Base-by-base conservation (phyloP, 1,284 basidiomycete species). In the Pyrrhoderma noxium region DNA sequence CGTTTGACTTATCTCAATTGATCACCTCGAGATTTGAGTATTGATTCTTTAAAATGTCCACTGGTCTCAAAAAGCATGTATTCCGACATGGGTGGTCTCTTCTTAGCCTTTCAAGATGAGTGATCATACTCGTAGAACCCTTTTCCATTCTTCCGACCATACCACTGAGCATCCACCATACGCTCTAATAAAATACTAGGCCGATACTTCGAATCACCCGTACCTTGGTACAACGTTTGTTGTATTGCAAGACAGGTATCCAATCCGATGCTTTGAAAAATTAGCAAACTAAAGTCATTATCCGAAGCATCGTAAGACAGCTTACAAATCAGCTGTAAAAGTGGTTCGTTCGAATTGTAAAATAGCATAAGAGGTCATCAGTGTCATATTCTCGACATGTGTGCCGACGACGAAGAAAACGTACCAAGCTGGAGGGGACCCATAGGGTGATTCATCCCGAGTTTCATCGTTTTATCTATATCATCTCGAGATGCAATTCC, bases 391-490 rank as follows among this genome's bases (percentile, higher is more conserved):
- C n/a, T n/a, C n/a, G n/a, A n/a, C n/a, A n/a, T n/a, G n/a, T n/a
- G n/a, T 31, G 27, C 27, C 7, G 5, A 5, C 27, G 11, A 31
- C 11, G 27, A 31, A 11, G 19, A 35, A 40, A 21, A 62, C 75
- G 53, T 56, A 80, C 84, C 85, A 36, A 93, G 76, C 56, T 91
- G 85, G 13, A 93, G 69, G 2, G 90, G 90, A 13, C 94, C 94
- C 91, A 96, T 96, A 1, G 93, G 93, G 63, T 97, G 93, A 56
- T 85, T 88, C 92, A 96, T 97, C 44, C 94, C 95, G 14, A 96
- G 73, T 61, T 84, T 85, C 51, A 98, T 79, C 0, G 92, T 96
- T 58, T 85, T 92, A 70, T 98, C 95, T 57, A 98, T 97, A 64
- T 98, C 93, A 53, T 97, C 93, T 40, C 89, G 81, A 1, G 90